Percentiles rank a stretch among this genome's conserved stretches.
phyloP scores from a whole-genome alignment of 305 asterid species.

The Stenogyne calaminthoides region DNA sequence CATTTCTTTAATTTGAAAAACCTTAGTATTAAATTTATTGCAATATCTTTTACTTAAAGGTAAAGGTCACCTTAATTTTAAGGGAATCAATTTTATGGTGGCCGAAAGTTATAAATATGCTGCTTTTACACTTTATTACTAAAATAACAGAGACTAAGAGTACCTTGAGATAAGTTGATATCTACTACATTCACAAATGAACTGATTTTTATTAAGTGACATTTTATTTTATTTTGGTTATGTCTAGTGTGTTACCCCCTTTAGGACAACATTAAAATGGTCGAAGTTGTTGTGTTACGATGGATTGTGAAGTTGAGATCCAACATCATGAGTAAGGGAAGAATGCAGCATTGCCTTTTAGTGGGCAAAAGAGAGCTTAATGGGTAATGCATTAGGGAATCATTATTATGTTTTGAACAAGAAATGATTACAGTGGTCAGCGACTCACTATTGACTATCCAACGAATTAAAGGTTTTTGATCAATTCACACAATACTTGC shows the following conservation, averaged over 20 bases:
- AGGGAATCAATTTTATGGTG: not conserved
- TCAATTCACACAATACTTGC: not conserved
- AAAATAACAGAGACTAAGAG: not conserved
- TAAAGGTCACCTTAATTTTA: constrained; percentile 8
- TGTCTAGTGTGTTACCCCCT: not conserved
- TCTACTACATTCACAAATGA: not conserved
- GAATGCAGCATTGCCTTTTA: not conserved
- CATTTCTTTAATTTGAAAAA: too few species aligned
- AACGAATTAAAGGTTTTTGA: constrained; percentile 2
- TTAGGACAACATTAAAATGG: constrained; percentile 9
- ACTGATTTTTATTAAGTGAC: not conserved
- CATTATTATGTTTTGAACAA: constrained; percentile 20
- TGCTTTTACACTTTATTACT: not conserved
- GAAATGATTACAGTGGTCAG: constrained; percentile 19
- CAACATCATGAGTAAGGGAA: constrained; percentile 29
- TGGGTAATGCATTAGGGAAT: constrained; percentile 13
- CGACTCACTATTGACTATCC: too few species aligned
- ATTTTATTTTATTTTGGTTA: not conserved
- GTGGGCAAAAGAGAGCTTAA: constrained; percentile 13
- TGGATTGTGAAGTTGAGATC: constrained; percentile 1
- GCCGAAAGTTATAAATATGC: constrained; percentile 17
- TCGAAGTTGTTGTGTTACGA: constrained; percentile 8
- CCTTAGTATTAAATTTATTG: not conserved
- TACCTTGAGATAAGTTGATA: not conserved
- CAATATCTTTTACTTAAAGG: constrained; percentile 23